Evolutionary conservation across 2,329 filamentous ascomycete genomes (phyloP), one percentile per base, ranked within the genome.

Genomic region (Arthrinium phaeospermum): DNA sequence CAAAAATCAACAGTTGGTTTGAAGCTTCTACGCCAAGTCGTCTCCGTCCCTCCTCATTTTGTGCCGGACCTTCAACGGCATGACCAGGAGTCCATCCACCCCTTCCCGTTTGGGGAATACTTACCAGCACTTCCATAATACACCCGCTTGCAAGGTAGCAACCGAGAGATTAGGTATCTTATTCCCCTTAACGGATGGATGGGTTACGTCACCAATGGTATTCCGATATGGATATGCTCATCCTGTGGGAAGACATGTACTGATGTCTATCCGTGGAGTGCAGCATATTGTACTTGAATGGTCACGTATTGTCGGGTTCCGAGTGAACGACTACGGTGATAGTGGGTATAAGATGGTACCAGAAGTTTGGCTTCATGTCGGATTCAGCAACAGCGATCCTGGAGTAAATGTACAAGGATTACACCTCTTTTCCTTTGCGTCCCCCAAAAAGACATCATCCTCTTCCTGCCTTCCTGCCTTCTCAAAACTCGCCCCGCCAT

Each of bases 351-450:
- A 64, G 34, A 64, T 61, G 30, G 30, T 70, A 71, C 49, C 72
- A 70, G 75, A 75, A 73, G 10, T 73, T 78, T 78, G 76, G 74
- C 75, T 77, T 75, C 77, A 75, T 76, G 47, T 49, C 75, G 75
- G 74, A 77, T 76, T 78, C 73, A 74, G 75, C 74, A 75, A 73
- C 74, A 75, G 71, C 71, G 71, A 74, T 72, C 78, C 76, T 76
- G 75, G 78, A 75, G 76, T 79, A 81, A 81, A 83, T 84, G 77
- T 84, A 84, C 82, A 84, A 78, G 81, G 81, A 80, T 82, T 80
- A 80, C 79, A 77, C 77, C 76, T 75, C 75, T 73, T 71, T 44
- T 64, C 57, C 27, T 13, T 57, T 34, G 51, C 13, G 24, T 57
- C 67, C 57, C 57, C 46, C 72, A 72, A 72, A 69, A 68, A 49